Conservation (phyloP, 306 rosid species). For the Rosa chinensis region DNA sequence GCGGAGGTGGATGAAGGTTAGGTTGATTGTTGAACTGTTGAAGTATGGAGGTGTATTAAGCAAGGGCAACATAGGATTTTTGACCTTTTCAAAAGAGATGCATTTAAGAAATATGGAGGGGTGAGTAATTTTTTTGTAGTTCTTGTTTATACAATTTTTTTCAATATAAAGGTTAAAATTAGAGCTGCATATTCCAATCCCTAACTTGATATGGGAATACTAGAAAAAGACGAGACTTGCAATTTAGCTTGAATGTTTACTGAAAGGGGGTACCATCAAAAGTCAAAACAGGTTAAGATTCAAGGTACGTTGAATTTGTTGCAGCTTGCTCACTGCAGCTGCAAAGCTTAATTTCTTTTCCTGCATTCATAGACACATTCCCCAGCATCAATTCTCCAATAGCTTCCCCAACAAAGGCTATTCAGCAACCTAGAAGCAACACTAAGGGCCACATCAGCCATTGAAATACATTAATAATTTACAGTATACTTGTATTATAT, state of each 20-base stretch:
- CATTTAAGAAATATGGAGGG: no score
- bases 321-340: neutral
- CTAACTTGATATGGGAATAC: neutral
- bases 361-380: neutral
- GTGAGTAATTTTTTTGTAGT: no score
- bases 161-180: no score
- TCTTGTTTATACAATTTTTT: no score
- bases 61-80: no score
- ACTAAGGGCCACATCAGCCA: neutral
- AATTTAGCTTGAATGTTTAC: no score
- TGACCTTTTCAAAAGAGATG: no score
- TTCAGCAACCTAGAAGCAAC: neutral
- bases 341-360: neutral
- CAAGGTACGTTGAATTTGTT: neutral
- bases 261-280: no score
- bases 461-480: neutral
- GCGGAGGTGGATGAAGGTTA: no score
- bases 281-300: neutral
- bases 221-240: neutral
- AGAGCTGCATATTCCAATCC: neutral
- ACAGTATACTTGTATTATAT: neutral
- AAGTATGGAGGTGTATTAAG: no score
- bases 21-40: no score
- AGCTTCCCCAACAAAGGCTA: neutral
- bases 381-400: neutral